Base-by-base conservation (phyloP, 345 rosid genomes). In the Murraya paniculata region DNA sequence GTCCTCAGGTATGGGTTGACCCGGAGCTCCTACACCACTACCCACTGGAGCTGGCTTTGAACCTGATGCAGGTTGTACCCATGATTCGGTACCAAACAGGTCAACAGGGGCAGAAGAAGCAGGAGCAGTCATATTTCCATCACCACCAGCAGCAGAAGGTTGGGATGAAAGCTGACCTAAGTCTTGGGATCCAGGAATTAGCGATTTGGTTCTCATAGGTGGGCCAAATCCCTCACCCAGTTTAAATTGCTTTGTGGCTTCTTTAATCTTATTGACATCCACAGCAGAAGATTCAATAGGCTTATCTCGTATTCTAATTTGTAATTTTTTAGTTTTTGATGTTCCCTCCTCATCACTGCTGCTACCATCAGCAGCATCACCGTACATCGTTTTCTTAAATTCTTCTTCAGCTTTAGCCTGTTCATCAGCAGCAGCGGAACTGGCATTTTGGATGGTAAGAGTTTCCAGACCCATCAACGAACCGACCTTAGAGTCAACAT, bases 401-500 rank as follows among this genome's bases (percentile, higher is more conserved):
- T 96, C 99, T 85, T 94, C 98, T 75, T 92, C 98, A 74, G 99
- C 99, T 83, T 90, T 96, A 25, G 93, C 94, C 73, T 96, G 98
- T 86, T 92, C 93, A 83, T 95, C 97, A 48, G 90, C 90, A 70
- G 87, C 81, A 74, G 83, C 77, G 36, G 89, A 80, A 76, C 84
- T 64, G 16, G 79, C 38, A 35, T 71, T 67, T 79, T 83, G 86
- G 82, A 88, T 89, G 35, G 85, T 83, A 25, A 94, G 91, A 62
- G 91, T 82, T 86, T 94, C 98, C 78, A 96, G 84, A 87, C 98
- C 98, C 93, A 89, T 85, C 86, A 94, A 82, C 16, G 95, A 86
- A 77, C 85, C 89, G 56, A 30, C 82, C 70, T 86, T 92, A 48
- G 89, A 30, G 67, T 82, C 87, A 65, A 84, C 85, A 80, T 85